phyloP scores from a whole-genome alignment of 139 green algal genomes.

The Chlorella sp. region DNA sequence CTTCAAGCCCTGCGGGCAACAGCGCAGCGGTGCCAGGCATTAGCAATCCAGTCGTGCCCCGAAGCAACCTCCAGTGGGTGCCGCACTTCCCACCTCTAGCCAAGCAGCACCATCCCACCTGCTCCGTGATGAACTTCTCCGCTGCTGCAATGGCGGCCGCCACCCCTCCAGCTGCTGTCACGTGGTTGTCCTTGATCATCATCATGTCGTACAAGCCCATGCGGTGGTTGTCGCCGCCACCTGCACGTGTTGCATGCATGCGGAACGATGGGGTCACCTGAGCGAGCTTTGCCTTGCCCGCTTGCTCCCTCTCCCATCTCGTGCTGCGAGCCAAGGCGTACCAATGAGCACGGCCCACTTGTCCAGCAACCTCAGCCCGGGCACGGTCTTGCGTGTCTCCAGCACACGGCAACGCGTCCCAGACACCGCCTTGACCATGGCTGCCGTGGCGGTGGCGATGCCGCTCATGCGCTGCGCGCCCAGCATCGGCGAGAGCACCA shows the following conservation, averaged over 20 bases:
- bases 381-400: slow-evolving; percentile 95
- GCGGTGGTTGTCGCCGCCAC: slow-evolving; percentile 54
- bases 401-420: slow-evolving; percentile 49
- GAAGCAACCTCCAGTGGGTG: too few relatives aligned
- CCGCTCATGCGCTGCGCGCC: slow-evolving; percentile 91
- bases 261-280: too few relatives aligned
- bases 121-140: slow-evolving; percentile 47
- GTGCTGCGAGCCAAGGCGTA: too few relatives aligned
- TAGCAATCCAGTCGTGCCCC: too few relatives aligned
- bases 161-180: slow-evolving; percentile 91
- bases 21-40: slow-evolving; percentile 16
- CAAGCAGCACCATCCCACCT: slow-evolving; percentile 15
- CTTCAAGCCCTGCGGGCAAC: slow-evolving; percentile 14
- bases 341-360: slow-evolving; percentile 96
- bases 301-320: too few relatives aligned
- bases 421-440: slow-evolving; percentile 52
- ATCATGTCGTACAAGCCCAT: slow-evolving; percentile 96
- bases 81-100: too few relatives aligned
- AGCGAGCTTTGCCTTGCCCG: too few relatives aligned
- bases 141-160: slow-evolving; percentile 43
- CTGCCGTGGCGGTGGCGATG: slow-evolving; percentile 80
- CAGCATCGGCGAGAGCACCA: too few relatives aligned
- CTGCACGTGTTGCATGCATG: slow-evolving; percentile 2
- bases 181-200: slow-evolving; percentile 99
- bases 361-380: slow-evolving; percentile 88